Evolutionary conservation across 129 eudicot genomes (phyloP), one percentile per base, ranked within the genome.

Genomic region (Tagetes erecta): DNA sequence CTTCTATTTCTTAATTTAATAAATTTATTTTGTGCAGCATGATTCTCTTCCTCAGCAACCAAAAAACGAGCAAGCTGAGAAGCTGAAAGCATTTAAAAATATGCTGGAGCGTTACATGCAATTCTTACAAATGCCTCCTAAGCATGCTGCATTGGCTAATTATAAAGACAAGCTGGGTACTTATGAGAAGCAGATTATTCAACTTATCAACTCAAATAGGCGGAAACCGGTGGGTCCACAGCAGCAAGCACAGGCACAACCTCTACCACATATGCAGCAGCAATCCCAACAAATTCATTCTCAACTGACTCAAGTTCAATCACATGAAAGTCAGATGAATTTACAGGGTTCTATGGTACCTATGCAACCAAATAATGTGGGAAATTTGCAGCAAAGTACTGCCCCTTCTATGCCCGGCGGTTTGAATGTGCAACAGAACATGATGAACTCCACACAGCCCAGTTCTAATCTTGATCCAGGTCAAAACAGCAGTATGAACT

Each of bases 21-120:
- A 30, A n/a, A 51, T 58, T 66, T 77, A 10, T 47, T 40, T 68
- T 81, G 37, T 85, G 62, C 88, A 95, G 97, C 86, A 85, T 9
- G 99, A 91, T 71, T 65, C 97, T 70, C 81, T 80, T 58, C 90
- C 89, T 74, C 97, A 91, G 57, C 97, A 83, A 68, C 85, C 96
- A 45, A 88, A 83, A 75, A 80, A 74, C 9, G 88, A 79, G 49
- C 94, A 87, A 52, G 72, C 83, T 44, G 96, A 91, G 45, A 95
- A 82, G 83, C 94, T 88, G 49, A 86, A 80, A 73, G 65, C 72
- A n/a, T 91, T 88, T 47, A 88, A 85, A 83, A 64, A 39, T 47
- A 95, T 88, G 97, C 67, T 95, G 86, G 99, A 95, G 77, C 88
- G 89, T 33, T 66, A 82, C 56, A 65, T 95, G 59, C 68, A 77